A percentile compares a stretch with the other conserved stretches of the same genome.
phyloP scores from a whole-genome alignment of 345 rosid species.

The Linum tenue region DNA sequence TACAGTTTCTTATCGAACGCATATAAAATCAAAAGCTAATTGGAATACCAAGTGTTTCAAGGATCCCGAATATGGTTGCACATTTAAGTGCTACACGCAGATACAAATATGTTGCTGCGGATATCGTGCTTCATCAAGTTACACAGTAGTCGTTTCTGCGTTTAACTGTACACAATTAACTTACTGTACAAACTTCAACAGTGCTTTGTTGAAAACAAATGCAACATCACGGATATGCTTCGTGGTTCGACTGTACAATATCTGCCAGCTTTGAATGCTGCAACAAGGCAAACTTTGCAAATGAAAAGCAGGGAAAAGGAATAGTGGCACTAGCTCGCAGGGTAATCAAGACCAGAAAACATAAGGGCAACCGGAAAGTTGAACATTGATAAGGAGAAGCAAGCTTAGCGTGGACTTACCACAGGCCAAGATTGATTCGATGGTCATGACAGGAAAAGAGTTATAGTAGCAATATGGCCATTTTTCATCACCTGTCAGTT shows the following conservation, averaged over 20 bases:
- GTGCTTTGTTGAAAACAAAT: background rate
- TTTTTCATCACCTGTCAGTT: constrained; percentile 87
- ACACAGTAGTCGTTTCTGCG: too few species aligned
- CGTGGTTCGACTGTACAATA: background rate
- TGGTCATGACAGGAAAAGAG: constrained; percentile 70
- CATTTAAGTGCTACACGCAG: too few species aligned
- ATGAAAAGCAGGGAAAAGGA: background rate
- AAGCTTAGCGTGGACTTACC: background rate
- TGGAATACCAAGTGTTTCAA: too few species aligned
- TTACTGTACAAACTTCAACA: background rate
- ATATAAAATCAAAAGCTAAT: too few species aligned
- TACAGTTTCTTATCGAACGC: too few species aligned
- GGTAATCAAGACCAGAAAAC: too few species aligned
- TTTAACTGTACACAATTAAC: background rate
- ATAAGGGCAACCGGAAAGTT: background rate
- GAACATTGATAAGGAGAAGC: background rate
- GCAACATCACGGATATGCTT: background rate
- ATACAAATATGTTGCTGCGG: too few species aligned
- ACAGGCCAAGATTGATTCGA: too few species aligned
- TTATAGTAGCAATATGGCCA: constrained; percentile 76
- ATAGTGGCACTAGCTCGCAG: background rate
- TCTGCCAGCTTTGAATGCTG: background rate
- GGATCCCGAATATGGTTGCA: too few species aligned
- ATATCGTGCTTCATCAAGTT: too few species aligned
- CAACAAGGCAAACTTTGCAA: background rate